These are phyloP conservation scores for Fusarium sp. DNA, from an alignment of 2,329 filamentous ascomycete genomes.

Conservation along the genomic window DNA sequence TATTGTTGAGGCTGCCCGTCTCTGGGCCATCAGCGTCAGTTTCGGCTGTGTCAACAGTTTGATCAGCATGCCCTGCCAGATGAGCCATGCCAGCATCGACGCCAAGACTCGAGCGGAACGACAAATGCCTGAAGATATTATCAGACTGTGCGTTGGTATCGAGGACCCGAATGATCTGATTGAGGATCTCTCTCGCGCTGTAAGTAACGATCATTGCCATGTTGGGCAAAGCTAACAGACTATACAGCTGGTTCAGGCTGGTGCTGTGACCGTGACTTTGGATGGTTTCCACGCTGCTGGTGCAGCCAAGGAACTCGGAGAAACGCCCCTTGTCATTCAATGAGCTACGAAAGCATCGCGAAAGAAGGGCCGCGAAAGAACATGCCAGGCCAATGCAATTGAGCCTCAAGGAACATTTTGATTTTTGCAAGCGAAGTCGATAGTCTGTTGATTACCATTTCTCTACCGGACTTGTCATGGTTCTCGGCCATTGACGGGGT, in stretches of 20 bases:
- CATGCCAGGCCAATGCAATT: not conserved
- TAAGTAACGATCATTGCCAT: slow-evolving; percentile 61
- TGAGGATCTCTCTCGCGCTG: slow-evolving; percentile 89
- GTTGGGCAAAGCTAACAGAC: slow-evolving; percentile 37
- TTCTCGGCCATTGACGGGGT: not conserved
- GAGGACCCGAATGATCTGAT: slow-evolving; percentile 92
- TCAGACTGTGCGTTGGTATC: slow-evolving; percentile 94
- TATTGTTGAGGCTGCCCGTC: slow-evolving; percentile 90
- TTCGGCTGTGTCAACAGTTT: slow-evolving; percentile 98
- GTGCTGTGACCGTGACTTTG: slow-evolving; percentile 86
- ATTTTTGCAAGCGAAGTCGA: slow-evolving; percentile 36
- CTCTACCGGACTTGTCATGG: not conserved
- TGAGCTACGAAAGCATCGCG: not conserved
- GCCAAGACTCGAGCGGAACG: slow-evolving; percentile 90
- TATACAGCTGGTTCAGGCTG: slow-evolving; percentile 85
- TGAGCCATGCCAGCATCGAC: slow-evolving; percentile 99
- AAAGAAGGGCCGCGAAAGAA: not conserved
- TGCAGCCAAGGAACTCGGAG: slow-evolving; percentile 47
- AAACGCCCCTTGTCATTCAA: slow-evolving; percentile 45
- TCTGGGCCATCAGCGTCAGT: slow-evolving; percentile 96
- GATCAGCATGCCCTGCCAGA: slow-evolving; percentile 99
- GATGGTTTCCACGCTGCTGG: slow-evolving; percentile 79
- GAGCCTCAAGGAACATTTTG: slow-evolving; percentile 4
- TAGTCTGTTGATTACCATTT: slow-evolving; percentile 14
- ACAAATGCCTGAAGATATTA: slow-evolving; percentile 96